Base-by-base conservation (phyloP, 1,139 yeast genomes). In the Debaryomyces subglobosus region DNA sequence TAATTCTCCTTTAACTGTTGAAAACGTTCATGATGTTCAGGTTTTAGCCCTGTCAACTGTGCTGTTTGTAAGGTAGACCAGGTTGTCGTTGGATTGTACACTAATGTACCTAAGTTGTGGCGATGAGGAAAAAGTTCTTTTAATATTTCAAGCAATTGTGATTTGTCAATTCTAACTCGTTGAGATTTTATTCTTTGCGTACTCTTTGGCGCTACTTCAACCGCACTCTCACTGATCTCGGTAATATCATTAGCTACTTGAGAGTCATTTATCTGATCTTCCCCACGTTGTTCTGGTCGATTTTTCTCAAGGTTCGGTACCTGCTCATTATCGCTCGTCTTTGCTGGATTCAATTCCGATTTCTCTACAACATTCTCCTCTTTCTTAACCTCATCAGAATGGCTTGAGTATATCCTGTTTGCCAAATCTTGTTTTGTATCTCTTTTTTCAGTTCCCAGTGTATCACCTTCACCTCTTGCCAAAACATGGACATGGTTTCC, bases 1-100 rank as follows among this genome's bases (percentile, higher is more conserved):
- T 62, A 72, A 5, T 61, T 56, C 37, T 59, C 61, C 52, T 67
- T 65, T 29, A 70, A 57, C 38, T 72, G 71, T 39, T 60, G 59
- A 24, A 72, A 68, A 37, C 66, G 61, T 33, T 61, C 65, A 35
- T 56, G 60, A 50, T 73, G 73, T 45, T 71, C 74, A 13, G 63
- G 67, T 48, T 64, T 69, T 47, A 72, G 57, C 5, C 79, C 79
- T 36, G 64, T 64, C 41, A 76, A 63, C 47, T 64, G 68, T 10
- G 64, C 60, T 2, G 69, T 64, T 49, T 78, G 82, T 13, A 73
- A 54, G 0, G 73, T 66, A 24, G 62, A 68, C 77, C 77, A 75
- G 0, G 82, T 78, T 2, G 82, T 78, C 10, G 78, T 71, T 0
- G 87, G 84, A 37, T 72, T 74, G 62, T 89, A 89, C 0, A 85